A percentile compares a stretch with the other conserved stretches of the same genome.
phyloP scores from a whole-genome alignment of 2,329 filamentous ascomycete species.

The Neofusicoccum kwambonambiense region DNA sequence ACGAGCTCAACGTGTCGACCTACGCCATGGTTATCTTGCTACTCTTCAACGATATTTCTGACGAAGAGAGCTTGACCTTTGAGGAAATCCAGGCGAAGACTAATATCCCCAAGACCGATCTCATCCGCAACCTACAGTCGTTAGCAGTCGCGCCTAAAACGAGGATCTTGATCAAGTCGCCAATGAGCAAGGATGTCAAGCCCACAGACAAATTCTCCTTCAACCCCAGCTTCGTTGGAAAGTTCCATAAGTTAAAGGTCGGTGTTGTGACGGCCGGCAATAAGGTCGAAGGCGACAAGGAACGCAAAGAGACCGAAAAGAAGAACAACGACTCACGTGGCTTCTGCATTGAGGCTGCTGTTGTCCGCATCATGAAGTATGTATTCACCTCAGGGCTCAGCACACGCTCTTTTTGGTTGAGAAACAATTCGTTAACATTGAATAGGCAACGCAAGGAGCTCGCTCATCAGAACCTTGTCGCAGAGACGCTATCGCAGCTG shows the following conservation, averaged over 20 bases:
- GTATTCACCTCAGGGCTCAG: constrained; percentile 32
- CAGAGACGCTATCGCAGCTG: constrained; percentile 70
- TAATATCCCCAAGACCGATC: constrained; percentile 71
- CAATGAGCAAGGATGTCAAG: constrained; percentile 74
- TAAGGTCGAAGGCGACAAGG: constrained; percentile 74
- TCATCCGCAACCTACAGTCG: constrained; percentile 76
- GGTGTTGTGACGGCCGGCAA: constrained; percentile 77
- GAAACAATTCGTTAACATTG: constrained; percentile 11
- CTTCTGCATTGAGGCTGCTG: constrained; percentile 71
- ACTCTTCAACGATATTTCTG: constrained; percentile 77
- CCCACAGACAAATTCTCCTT: constrained; percentile 75
- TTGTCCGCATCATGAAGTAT: constrained; percentile 85
- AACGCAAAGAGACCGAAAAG: constrained; percentile 69
- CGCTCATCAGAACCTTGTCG: constrained; percentile 66
- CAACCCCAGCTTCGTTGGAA: constrained; percentile 78
- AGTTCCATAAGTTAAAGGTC: constrained; percentile 83
- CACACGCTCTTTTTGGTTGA: neutral
- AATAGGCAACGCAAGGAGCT: constrained; percentile 70
- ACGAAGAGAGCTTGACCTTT: constrained; percentile 53
- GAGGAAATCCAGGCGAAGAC: constrained; percentile 83
- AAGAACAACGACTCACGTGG: constrained; percentile 71
- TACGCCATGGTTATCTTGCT: constrained; percentile 88
- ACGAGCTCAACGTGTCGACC: constrained; percentile 89
- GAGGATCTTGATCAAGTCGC: constrained; percentile 75
- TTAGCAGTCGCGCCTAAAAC: constrained; percentile 82